phyloP scores from a whole-genome alignment of 225 moss, liverwort and hornwort genomes.

The Pseudoscleropodium purum region DNA sequence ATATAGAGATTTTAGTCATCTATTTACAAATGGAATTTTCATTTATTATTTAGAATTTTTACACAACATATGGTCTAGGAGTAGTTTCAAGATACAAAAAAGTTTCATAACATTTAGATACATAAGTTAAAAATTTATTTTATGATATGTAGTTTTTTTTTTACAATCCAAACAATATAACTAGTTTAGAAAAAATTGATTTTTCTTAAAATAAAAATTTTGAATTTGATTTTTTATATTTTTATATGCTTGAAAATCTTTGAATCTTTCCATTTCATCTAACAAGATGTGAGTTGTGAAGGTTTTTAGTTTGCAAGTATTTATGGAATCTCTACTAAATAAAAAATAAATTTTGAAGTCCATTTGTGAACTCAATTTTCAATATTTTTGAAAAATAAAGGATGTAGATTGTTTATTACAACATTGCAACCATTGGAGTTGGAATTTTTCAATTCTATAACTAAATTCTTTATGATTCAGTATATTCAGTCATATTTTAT shows the following conservation, averaged over 20 bases:
- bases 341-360: not conserved
- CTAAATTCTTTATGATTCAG: not conserved
- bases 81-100: too few relatives aligned
- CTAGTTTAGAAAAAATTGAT: too few relatives aligned
- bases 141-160: too few relatives aligned
- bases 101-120: too few relatives aligned
- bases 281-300: not conserved
- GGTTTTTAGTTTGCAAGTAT: not conserved
- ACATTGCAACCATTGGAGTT: not conserved
- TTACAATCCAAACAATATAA: rapidly evolving
- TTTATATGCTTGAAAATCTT: not conserved
- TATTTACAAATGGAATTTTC: not conserved
- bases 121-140: too few relatives aligned
- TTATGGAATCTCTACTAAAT: not conserved
- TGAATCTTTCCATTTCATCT: not conserved
- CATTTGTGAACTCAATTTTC: not conserved
- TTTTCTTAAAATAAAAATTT: not conserved
- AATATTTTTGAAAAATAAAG: not conserved
- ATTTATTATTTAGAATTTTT: not conserved
- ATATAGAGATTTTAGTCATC: too few relatives aligned
- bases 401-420: not conserved
- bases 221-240: rapidly evolving
- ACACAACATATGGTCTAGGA: not conserved
- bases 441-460: not conserved
- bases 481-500: too few relatives aligned